Conservation (phyloP, 345 rosid species). For the Populus alba region DNA sequence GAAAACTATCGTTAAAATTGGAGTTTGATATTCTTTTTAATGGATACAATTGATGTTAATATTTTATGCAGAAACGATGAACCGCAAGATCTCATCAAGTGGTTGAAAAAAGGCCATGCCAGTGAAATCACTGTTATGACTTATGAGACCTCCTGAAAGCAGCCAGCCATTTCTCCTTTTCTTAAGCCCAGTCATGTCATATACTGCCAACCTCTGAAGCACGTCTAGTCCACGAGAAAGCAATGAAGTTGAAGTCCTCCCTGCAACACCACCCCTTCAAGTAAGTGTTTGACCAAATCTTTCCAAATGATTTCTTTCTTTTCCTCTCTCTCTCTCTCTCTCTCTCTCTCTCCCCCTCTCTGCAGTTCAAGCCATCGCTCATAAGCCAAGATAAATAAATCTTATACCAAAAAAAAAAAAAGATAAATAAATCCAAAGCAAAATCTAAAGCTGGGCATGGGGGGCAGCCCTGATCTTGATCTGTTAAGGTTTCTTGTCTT, state of each 20-base stretch:
- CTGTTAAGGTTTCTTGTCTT: constrained; percentile 5
- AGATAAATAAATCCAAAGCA: neutral
- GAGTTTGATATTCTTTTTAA: neutral
- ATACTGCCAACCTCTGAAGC: neutral
- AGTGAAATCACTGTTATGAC: neutral
- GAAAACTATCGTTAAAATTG: neutral
- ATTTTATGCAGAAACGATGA: neutral
- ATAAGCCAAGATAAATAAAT: neutral
- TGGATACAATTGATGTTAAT: neutral
- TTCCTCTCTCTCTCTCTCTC: neutral
- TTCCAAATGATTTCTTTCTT: neutral
- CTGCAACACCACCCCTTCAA: neutral
- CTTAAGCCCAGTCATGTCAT: neutral
- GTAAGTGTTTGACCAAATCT: neutral
- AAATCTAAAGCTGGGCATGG: neutral
- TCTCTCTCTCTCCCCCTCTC: neutral
- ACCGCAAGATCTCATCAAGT: neutral
- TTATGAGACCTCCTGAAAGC: neutral
- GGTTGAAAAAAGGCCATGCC: neutral
- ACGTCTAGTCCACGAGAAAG: neutral
- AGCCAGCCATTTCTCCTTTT: neutral
- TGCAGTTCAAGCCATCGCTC: neutral
- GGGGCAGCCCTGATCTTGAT: neutral
- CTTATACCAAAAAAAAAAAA: too few relatives aligned
- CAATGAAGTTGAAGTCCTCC: neutral